Evolutionary conservation across 2,329 filamentous ascomycete genomes (phyloP).

Genomic region (Thielaviopsis musarum): DNA sequence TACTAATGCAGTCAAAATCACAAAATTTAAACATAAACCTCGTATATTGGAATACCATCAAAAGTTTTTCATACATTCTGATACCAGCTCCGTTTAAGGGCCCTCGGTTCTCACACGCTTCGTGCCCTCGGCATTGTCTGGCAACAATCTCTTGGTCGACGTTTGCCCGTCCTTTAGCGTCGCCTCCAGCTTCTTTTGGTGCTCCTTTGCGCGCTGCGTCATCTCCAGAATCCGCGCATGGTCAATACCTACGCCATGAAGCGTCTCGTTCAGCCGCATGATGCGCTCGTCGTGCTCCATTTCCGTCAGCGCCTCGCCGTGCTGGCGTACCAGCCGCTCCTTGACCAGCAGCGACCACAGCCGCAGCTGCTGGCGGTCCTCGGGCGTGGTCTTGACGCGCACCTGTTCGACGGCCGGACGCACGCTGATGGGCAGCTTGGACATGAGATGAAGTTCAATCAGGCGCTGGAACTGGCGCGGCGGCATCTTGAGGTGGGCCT

Average conservation of each 20-base stretch:
- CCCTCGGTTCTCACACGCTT: background rate
- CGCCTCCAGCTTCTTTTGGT: background rate
- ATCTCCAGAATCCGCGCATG: slow-evolving; percentile 48
- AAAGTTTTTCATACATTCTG: too few relatives aligned
- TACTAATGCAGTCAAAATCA: too few relatives aligned
- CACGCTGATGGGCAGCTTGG: slow-evolving; percentile 36
- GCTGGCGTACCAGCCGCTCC: slow-evolving; percentile 58
- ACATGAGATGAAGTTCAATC: slow-evolving; percentile 59
- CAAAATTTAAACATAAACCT: slow-evolving; percentile 13
- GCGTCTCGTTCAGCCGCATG: slow-evolving; percentile 53
- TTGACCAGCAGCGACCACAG: slow-evolving; percentile 66
- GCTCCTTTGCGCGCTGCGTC: slow-evolving; percentile 21
- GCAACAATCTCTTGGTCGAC: background rate
- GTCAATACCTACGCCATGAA: slow-evolving; percentile 52
- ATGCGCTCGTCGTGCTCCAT: slow-evolving; percentile 51
- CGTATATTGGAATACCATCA: too few relatives aligned
- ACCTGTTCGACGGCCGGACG: slow-evolving; percentile 31
- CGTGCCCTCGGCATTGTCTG: background rate
- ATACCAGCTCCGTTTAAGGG: background rate
- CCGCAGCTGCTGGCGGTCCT: slow-evolving; percentile 36
- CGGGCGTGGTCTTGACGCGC: slow-evolving; percentile 21
- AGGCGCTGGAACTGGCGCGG: slow-evolving; percentile 60
- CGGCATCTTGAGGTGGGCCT: slow-evolving; percentile 50
- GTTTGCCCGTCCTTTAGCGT: background rate
- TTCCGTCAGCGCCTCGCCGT: slow-evolving; percentile 53